Conservation (phyloP, 768 basidiomycete genomes). For the Auriscalpium vulgare region DNA sequence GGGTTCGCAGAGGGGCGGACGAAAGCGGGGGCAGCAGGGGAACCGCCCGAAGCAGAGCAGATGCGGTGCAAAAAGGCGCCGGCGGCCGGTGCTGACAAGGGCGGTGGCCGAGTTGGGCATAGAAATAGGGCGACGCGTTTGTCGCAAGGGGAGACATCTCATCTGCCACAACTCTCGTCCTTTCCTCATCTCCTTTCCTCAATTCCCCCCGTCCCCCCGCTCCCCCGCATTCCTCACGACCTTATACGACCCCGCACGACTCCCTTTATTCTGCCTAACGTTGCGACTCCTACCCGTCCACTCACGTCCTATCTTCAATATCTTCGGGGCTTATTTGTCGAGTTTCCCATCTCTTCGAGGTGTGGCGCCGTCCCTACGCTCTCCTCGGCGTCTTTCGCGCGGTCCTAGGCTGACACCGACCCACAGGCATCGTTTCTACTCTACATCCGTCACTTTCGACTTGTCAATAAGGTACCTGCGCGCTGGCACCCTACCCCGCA, state of each 20-base stretch:
- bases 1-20: background rate
- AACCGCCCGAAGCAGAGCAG: background rate
- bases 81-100: background rate
- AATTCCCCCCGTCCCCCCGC: slow-evolving; percentile 13
- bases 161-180: slow-evolving; percentile 16
- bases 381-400: background rate
- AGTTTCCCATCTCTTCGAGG: slow-evolving; percentile 5
- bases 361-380: background rate
- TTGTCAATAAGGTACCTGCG: slow-evolving; percentile 11
- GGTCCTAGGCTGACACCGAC: background rate
- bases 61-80: background rate
- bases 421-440: background rate
- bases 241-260: slow-evolving; percentile 61
- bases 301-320: slow-evolving; percentile 15
- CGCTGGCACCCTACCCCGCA: background rate
- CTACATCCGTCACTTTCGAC: slow-evolving; percentile 1
- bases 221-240: slow-evolving; percentile 26
- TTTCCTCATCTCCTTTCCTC: slow-evolving; percentile 18
- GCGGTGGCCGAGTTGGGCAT: background rate
- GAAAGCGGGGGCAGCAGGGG: background rate
- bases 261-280: slow-evolving; percentile 24
- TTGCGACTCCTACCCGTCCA: slow-evolving; percentile 5
- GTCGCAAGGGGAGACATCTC: background rate
- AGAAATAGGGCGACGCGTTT: background rate
- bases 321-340: slow-evolving; percentile 7